Percentiles rank a stretch among this genome's conserved stretches.
Conservation (phyloP, 2,329 filamentous ascomycete genomes). For the Fusarium albosuccineum region DNA sequence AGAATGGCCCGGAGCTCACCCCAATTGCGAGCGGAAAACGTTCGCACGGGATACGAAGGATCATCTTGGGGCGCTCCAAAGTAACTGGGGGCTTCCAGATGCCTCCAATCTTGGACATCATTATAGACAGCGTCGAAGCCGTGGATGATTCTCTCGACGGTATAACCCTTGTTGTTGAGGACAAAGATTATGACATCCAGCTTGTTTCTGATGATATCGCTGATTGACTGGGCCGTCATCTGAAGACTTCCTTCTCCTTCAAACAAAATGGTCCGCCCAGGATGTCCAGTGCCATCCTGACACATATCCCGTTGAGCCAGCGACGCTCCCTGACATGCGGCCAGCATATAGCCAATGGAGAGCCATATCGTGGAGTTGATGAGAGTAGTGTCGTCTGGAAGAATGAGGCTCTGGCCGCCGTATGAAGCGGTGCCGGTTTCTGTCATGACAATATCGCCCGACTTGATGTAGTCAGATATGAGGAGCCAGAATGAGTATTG, state of each 20-base stretch:
- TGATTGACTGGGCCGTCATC: constrained; percentile 19
- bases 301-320: neutral
- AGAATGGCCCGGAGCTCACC: neutral
- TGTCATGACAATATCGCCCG: constrained; percentile 9
- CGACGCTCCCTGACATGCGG: neutral
- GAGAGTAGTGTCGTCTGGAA: constrained; percentile 1
- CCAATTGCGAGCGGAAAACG: neutral
- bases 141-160: constrained; percentile 12
- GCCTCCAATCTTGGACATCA: constrained; percentile 12
- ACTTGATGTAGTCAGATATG: neutral
- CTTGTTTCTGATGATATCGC: constrained; percentile 17
- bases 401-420: constrained; percentile 8
- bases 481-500: constrained; percentile 7
- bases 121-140: constrained; percentile 8
- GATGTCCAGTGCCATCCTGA: neutral
- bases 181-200: constrained; percentile 19
- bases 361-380: constrained; percentile 28
- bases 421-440: constrained; percentile 8
- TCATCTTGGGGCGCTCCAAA: constrained; percentile 4
- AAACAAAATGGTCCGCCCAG: constrained; percentile 13
- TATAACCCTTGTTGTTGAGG: constrained; percentile 18
- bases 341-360: neutral
- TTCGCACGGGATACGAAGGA: neutral
- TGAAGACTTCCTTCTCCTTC: constrained; percentile 22
- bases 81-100: constrained; percentile 11